These are phyloP conservation scores for Marchantia paleacea DNA, from an alignment of 225 moss, liverwort and hornwort species.

Conservation along the genomic window DNA sequence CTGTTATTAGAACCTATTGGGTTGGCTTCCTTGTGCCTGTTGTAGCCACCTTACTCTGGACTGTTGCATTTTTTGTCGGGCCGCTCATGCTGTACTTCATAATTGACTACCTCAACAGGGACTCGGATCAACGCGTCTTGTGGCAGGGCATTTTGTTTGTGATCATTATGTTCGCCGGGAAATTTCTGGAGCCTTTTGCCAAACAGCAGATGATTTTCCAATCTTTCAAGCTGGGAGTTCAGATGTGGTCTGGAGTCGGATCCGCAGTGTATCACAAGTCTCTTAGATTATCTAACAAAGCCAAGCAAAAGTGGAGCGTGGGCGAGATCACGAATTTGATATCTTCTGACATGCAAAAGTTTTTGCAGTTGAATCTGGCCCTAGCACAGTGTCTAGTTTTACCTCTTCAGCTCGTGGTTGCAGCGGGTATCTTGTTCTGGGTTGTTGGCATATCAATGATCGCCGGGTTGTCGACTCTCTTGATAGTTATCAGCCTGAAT, in stretches of 20 bases:
- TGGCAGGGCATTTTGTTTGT: slow-evolving; percentile 23
- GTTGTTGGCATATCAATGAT: slow-evolving; percentile 36
- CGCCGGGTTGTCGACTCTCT: slow-evolving; percentile 21
- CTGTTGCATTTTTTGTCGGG: slow-evolving; percentile 25
- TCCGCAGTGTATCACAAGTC: slow-evolving; percentile 30
- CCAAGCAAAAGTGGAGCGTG: slow-evolving; percentile 28
- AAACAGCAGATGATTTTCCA: slow-evolving; percentile 25
- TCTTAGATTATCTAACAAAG: slow-evolving; percentile 25
- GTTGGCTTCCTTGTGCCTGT: slow-evolving; percentile 2
- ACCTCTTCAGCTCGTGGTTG: slow-evolving; percentile 28
- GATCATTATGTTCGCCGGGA: slow-evolving; percentile 22
- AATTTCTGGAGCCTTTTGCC: slow-evolving; percentile 18
- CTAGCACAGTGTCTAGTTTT: slow-evolving; percentile 25
- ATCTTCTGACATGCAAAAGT: slow-evolving; percentile 29
- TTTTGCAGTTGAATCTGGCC: slow-evolving; percentile 14
- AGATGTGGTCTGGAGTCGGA: slow-evolving; percentile 39
- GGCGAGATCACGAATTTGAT: slow-evolving; percentile 36
- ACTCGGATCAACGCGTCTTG: background rate
- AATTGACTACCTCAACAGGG: slow-evolving; percentile 24
- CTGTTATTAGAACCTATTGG: slow-evolving; percentile 28
- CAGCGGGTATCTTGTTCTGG: slow-evolving; percentile 25
- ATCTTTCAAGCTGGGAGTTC: slow-evolving; percentile 21
- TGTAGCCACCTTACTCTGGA: slow-evolving; percentile 1
- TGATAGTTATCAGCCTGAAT: slow-evolving; percentile 19
- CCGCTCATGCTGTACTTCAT: slow-evolving; percentile 27